phyloP scores from a whole-genome alignment of 2,329 filamentous ascomycete species.

The Didymella sp. region DNA sequence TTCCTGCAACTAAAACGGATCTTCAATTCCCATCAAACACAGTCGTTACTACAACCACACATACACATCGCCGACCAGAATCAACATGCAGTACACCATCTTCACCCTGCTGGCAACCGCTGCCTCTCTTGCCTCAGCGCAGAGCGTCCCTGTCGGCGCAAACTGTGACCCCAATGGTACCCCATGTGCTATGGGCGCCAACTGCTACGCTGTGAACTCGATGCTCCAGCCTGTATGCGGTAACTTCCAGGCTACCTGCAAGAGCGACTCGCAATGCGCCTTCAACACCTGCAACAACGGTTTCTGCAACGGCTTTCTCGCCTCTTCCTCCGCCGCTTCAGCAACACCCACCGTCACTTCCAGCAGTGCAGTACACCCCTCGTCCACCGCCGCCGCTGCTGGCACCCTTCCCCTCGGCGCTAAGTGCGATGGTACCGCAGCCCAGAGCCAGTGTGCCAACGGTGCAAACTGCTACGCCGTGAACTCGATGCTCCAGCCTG shows the following conservation, averaged over 20 bases:
- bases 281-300: constrained; percentile 32
- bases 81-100: constrained; percentile 27
- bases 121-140: constrained; percentile 20
- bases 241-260: constrained; percentile 32
- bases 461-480: constrained; percentile 28
- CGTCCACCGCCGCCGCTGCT: constrained; percentile 22
- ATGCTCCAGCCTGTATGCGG: constrained; percentile 22
- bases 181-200: constrained; percentile 23
- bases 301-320: constrained; percentile 26
- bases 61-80: not conserved
- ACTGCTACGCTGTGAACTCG: constrained; percentile 29
- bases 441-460: constrained; percentile 18
- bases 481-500: no score
- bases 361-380: constrained; percentile 12
- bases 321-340: constrained; percentile 15
- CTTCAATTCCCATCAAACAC: not conserved
- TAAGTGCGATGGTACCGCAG: constrained; percentile 22
- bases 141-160: constrained; percentile 22
- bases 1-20: not conserved
- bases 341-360: constrained; percentile 13
- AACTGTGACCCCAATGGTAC: constrained; percentile 22
- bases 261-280: constrained; percentile 27
- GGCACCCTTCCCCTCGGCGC: constrained; percentile 28
- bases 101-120: constrained; percentile 23
- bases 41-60: not conserved